Base-by-base conservation (phyloP, 2,329 filamentous ascomycete species). In the Xylariaceae sp. region DNA sequence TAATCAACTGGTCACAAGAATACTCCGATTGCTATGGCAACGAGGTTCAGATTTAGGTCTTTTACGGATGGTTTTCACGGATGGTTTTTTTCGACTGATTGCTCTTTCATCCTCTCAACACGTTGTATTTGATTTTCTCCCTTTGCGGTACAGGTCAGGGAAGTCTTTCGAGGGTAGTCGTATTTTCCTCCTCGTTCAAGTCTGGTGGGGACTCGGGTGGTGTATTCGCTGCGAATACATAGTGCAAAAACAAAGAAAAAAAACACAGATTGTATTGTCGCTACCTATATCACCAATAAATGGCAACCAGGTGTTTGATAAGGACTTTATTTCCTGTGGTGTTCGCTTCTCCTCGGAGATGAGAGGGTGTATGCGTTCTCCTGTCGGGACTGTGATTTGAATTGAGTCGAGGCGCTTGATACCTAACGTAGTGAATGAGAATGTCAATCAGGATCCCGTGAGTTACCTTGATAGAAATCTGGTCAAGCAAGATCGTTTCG, bases 251-350 rank as follows among this genome's bases (percentile, higher is more conserved):
- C 5, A 17, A 11, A 42, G 11, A 42, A 42, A 58, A 4, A 35
- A 53, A 55, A 56, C 17, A 47, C 58, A 63, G 44, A 65, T 63
- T 61, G 61, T 65, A 57, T 4, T 50, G 34, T 44, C 13, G 13
- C 42, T 17, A 18, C 17, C 17, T 2, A 11, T 30, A 53, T 5
- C 49, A 55, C 30, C 42, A 57, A 63, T 53, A 61, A 53, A 57
- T 6, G 10, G 39, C 15, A 17, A 4, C 47, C 44, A 1, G 11
- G 37, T 42, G 37, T 42, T 42, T 42, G 23, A 30, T 30, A 30
- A 30, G 23, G 23, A 30, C 23, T 42, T 42, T 42, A 9, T 8
- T 42, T 2, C 11, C 11, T 42, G 2, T 42, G 8, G 8, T 42
- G 8, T 42, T 42, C 11, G 5, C 8, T 42, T 42, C 11, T 13